Conservation (phyloP, 805 yeast genomes). For the Suhomyces canberraensis region DNA sequence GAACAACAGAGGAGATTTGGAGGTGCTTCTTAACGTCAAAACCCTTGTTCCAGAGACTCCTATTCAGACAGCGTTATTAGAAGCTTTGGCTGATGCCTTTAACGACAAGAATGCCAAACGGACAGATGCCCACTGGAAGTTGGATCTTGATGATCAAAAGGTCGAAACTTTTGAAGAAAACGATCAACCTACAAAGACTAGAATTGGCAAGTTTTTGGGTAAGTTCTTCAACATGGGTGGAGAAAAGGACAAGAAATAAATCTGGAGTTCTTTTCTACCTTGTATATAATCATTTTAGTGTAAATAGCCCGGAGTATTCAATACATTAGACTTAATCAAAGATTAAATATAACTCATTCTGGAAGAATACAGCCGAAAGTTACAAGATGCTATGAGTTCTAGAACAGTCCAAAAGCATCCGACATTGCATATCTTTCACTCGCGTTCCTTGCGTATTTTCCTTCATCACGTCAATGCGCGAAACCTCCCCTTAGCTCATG, state of each 20-base stretch:
- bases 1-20: conserved; percentile 72
- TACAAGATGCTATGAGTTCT: too few relatives aligned
- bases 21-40: conserved; percentile 67
- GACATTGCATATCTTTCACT: too few relatives aligned
- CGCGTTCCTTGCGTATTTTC: too few relatives aligned
- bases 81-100: conserved; percentile 89
- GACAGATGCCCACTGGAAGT: conserved; percentile 45
- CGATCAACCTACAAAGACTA: conserved; percentile 32
- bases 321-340: too few relatives aligned
- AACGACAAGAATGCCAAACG: conserved; percentile 78
- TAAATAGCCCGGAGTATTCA: too few relatives aligned
- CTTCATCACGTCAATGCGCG: too few relatives aligned
- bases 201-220: conserved; percentile 24
- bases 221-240: conserved; percentile 17
- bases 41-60: conserved; percentile 74
- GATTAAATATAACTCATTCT: too few relatives aligned
- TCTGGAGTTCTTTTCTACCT: too few relatives aligned
- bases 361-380: too few relatives aligned
- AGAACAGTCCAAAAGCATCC: too few relatives aligned
- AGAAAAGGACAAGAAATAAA: conserved; percentile 1
- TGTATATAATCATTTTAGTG: conserved; percentile 1
- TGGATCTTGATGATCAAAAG: conserved; percentile 25
- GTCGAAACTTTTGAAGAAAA: conserved; percentile 29
- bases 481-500: too few relatives aligned
- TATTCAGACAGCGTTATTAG: conserved; percentile 83